Percentiles rank a stretch among this genome's conserved stretches.
phyloP scores from a whole-genome alignment of 345 rosid genomes.

The Syzygium oleosum region DNA sequence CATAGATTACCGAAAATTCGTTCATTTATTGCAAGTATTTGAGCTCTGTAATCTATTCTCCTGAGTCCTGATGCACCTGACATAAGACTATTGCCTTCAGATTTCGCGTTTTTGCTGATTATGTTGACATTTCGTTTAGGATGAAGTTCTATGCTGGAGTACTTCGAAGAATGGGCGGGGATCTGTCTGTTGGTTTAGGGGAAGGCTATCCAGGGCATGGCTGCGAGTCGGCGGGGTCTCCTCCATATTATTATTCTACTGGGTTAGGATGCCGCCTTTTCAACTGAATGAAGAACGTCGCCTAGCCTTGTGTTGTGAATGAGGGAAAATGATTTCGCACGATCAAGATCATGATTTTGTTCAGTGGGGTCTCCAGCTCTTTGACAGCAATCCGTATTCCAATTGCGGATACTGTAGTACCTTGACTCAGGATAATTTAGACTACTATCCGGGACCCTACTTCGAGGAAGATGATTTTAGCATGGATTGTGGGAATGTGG shows the following conservation, averaged over 20 bases:
- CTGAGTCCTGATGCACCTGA: neutral
- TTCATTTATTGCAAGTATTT: neutral
- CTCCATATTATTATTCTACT: neutral
- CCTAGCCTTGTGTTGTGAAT: neutral
- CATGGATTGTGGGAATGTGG: constrained; percentile 21
- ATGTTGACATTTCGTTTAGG: neutral
- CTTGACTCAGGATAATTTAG: constrained; percentile 19
- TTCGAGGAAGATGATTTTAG: constrained; percentile 29
- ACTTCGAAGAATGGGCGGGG: neutral
- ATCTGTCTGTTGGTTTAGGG: neutral
- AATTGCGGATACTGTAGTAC: constrained; percentile 23
- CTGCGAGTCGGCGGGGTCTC: neutral
- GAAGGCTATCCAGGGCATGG: neutral
- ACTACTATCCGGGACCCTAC: constrained; percentile 27
- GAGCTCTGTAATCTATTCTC: neutral
- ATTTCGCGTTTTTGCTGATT: neutral
- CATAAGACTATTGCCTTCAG: neutral
- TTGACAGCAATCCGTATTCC: constrained; percentile 40
- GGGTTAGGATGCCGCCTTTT: neutral
- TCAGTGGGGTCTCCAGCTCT: constrained; percentile 52
- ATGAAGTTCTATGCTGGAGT: neutral
- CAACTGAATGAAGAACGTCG: neutral
- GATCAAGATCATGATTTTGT: constrained; percentile 60
- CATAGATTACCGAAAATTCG: neutral
- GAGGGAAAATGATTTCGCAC: constrained; percentile 23